Evolutionary conservation across 1,284 basidiomycete species (phyloP), one percentile per base, ranked within the genome.

Genomic region (Apiotrichum veenhuisii): DNA sequence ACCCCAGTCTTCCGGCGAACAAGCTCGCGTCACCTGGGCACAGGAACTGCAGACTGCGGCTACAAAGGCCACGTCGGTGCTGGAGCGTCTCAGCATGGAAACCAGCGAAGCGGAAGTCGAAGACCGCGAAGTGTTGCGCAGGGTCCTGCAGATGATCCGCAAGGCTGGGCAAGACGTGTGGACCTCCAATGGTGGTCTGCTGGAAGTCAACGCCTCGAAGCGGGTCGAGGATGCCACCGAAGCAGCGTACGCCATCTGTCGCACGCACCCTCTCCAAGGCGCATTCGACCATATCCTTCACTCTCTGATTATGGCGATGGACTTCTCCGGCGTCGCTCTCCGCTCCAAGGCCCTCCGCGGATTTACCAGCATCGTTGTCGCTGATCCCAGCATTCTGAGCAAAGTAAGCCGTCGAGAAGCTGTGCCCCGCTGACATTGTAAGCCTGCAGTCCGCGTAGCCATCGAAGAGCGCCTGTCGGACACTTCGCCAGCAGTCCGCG

Each of bases 381-480:
- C 87, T 58, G 92, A 96, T 73, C 85, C 91, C 0, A 85, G 83
- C n/a, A 85, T 94, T 20, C 80, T 97, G 22, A 82, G 84, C 8
- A 79, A 84, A 45, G 90, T 91, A 64, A 53, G 85, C 79, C 40
- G 37, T 25, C 15, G 33, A 20, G 7, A 30, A 9, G 3, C 5
- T 3, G 4, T 20, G 11, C 47, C 3, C n/a, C 2, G 34, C 47
- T 41, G 51, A 57, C 47, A 5, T 27, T 25, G 4, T 23, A 37
- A 58, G 53, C 14, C 25, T 14, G 46, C 30, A 9, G 49, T 56
- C 84, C 64, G 89, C 93, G 38, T 85, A 42, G 86, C 89, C 0
- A 91, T 99, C 62, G 91, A 96, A 75, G 85, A 84, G 23, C 89
- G 95, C 68, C 82, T 98, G 20, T 79, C 88, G 3, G 95, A 99